Percentiles rank a stretch among this genome's conserved stretches.
Evolutionary conservation across 148 eudicot species (phyloP).

Genomic region (Nepenthes mirabilis): DNA sequence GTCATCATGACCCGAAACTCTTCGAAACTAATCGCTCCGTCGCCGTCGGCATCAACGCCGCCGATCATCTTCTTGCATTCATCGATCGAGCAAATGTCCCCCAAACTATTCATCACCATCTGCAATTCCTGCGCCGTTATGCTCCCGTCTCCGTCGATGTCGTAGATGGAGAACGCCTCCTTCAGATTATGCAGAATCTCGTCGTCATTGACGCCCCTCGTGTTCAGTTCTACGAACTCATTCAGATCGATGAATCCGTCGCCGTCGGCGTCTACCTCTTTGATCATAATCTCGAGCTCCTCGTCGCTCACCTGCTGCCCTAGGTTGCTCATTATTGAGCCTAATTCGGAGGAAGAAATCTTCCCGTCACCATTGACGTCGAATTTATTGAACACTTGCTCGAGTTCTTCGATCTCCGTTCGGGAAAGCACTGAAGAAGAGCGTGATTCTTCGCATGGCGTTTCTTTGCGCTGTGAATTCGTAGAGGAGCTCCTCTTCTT

Average conservation of each 20-base stretch:
- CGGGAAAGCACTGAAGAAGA: constrained; percentile 8
- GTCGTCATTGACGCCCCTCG: constrained; percentile 25
- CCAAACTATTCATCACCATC: constrained; percentile 27
- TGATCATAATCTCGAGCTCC: constrained; percentile 23
- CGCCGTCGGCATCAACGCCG: constrained; percentile 33
- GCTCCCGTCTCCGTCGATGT: constrained; percentile 31
- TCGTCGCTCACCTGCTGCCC: constrained; percentile 19
- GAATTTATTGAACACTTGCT: constrained; percentile 40
- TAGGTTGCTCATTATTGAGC: constrained; percentile 23
- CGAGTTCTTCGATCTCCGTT: constrained; percentile 22
- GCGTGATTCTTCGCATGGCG: neutral
- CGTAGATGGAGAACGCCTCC: constrained; percentile 34
- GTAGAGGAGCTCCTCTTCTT: constrained; percentile 1
- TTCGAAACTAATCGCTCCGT: constrained; percentile 28
- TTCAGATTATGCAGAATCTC: constrained; percentile 27
- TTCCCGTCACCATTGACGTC: constrained; percentile 48
- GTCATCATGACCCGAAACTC: constrained; percentile 33
- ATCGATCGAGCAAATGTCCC: constrained; percentile 25
- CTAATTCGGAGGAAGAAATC: constrained; percentile 34
- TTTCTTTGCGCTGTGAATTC: neutral
- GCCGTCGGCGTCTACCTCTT: constrained; percentile 38
- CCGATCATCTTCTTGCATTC: constrained; percentile 39
- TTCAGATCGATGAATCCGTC: constrained; percentile 33
- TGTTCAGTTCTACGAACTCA: constrained; percentile 40
- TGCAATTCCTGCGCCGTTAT: constrained; percentile 33